phyloP scores from a whole-genome alignment of 169 alveolate genomes.

The Perkinsus olseni region DNA sequence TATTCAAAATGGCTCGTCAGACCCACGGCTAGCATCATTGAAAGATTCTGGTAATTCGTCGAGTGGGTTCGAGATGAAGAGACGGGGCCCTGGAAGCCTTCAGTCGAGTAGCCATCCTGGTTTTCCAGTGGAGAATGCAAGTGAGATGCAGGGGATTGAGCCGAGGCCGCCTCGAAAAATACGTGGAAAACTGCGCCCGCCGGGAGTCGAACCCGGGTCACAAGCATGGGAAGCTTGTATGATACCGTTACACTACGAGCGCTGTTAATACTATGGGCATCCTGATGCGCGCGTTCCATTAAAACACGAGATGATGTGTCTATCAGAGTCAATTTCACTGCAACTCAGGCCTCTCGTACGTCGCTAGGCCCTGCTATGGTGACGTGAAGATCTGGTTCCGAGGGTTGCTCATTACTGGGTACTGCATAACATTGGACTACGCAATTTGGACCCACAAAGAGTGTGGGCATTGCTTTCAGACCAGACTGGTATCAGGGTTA shows the following conservation, averaged over 20 bases:
- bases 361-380: not conserved
- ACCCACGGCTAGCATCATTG: not conserved
- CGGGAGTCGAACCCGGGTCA: constrained; percentile 4
- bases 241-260: not conserved
- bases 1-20: not conserved
- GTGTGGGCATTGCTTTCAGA: too few relatives aligned
- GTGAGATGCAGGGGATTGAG: not conserved
- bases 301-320: too few relatives aligned
- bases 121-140: not conserved
- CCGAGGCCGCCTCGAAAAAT: not conserved
- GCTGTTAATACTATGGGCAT: not conserved
- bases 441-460: too few relatives aligned
- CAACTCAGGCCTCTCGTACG: not conserved
- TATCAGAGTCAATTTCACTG: not conserved
- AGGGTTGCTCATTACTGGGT: not conserved
- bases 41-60: not conserved
- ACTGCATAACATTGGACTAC: too few relatives aligned
- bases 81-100: not conserved
- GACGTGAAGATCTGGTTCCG: not conserved
- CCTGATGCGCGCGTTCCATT: not conserved
- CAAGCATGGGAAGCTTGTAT: constrained; percentile 3
- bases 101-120: not conserved
- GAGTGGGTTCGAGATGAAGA: not conserved
- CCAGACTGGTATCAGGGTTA: not conserved
- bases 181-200: not conserved